A percentile compares a stretch with the other conserved stretches of the same genome.
Conservation (phyloP, 2,329 filamentous ascomycete species). For the Monascus ruber region DNA sequence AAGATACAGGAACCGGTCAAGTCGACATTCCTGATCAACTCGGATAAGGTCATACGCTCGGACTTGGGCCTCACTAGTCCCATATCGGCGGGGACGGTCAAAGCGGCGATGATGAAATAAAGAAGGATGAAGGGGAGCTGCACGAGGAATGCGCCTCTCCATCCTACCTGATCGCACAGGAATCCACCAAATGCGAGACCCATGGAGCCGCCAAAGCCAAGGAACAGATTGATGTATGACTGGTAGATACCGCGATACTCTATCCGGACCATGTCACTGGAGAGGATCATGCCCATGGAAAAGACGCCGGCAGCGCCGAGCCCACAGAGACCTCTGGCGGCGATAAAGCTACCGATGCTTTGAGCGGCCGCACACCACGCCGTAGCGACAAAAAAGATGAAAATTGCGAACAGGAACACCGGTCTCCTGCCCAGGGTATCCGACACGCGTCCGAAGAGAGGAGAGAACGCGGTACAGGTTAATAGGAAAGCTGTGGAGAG, state of each 20-base stretch:
- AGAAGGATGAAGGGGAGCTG: slow-evolving; percentile 40
- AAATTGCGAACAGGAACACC: slow-evolving; percentile 52
- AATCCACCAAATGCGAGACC: slow-evolving; percentile 29
- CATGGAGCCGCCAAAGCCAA: slow-evolving; percentile 26
- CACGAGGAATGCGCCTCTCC: slow-evolving; percentile 35
- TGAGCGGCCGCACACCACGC: slow-evolving; percentile 59
- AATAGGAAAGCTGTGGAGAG: slow-evolving; percentile 68
- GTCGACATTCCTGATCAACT: slow-evolving; percentile 40
- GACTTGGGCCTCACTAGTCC: slow-evolving; percentile 34
- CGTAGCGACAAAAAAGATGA: slow-evolving; percentile 54
- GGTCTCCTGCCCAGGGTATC: slow-evolving; percentile 61
- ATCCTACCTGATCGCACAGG: slow-evolving; percentile 29
- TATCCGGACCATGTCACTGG: slow-evolving; percentile 61
- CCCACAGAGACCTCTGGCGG: slow-evolving; percentile 59
- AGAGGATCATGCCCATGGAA: slow-evolving; percentile 51
- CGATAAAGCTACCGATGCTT: slow-evolving; percentile 60
- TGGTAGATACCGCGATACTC: slow-evolving; percentile 43
- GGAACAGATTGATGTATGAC: slow-evolving; percentile 29
- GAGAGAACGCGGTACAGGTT: slow-evolving; percentile 65
- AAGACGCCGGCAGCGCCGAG: slow-evolving; percentile 62
- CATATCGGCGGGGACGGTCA: slow-evolving; percentile 34
- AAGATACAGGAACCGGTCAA: slow-evolving; percentile 38
- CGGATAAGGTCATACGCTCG: slow-evolving; percentile 28
- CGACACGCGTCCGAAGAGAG: slow-evolving; percentile 61
- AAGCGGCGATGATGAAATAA: slow-evolving; percentile 32